A percentile compares a stretch with the other conserved stretches of the same genome.
Evolutionary conservation across 768 basidiomycete species (phyloP).

Genomic region (Tulasnella calospora): DNA sequence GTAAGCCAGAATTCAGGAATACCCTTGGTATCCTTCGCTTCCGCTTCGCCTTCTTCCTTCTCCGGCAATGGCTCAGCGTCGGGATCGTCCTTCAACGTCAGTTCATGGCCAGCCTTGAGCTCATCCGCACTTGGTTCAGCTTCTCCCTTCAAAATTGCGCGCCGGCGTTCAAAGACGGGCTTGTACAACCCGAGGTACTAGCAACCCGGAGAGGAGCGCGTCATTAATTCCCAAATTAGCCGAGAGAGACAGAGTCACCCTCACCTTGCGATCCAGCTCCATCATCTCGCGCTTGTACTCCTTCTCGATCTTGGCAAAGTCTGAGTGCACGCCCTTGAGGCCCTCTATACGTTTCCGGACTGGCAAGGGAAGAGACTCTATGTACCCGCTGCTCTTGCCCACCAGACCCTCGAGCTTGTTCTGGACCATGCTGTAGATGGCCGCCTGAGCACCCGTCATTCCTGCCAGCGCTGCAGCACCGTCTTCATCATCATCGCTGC

Average conservation of each 20-base stretch:
- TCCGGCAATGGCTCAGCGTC: conserved; percentile 32
- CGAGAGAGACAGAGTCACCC: conserved; percentile 32
- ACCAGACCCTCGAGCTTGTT: conserved; percentile 78
- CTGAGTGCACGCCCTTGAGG: conserved; percentile 87
- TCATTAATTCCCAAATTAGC: conserved; percentile 25
- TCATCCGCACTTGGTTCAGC: conserved; percentile 72
- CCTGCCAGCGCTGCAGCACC: conserved; percentile 39
- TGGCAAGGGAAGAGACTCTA: conserved; percentile 77
- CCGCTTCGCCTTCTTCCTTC: conserved; percentile 34
- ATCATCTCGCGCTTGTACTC: conserved; percentile 94
- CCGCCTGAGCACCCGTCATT: conserved; percentile 41
- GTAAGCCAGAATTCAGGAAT: conserved; percentile 99
- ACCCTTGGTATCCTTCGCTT: conserved; percentile 39
- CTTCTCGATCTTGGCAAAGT: conserved; percentile 85
- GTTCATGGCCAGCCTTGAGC: conserved; percentile 70
- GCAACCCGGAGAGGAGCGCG: not conserved
- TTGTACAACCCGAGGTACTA: conserved; percentile 43
- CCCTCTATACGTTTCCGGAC: conserved; percentile 84
- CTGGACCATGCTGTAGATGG: conserved; percentile 80
- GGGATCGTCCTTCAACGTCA: conserved; percentile 66
- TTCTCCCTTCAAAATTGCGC: conserved; percentile 75
- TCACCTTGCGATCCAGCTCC: conserved; percentile 91
- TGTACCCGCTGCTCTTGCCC: conserved; percentile 90
- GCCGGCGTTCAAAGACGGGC: conserved; percentile 83
- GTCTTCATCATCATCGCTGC: conserved; percentile 47